Percentiles rank a stretch among this genome's conserved stretches.
Conservation (phyloP, 83 land plant species). For the Diphasiastrum complanatum region DNA sequence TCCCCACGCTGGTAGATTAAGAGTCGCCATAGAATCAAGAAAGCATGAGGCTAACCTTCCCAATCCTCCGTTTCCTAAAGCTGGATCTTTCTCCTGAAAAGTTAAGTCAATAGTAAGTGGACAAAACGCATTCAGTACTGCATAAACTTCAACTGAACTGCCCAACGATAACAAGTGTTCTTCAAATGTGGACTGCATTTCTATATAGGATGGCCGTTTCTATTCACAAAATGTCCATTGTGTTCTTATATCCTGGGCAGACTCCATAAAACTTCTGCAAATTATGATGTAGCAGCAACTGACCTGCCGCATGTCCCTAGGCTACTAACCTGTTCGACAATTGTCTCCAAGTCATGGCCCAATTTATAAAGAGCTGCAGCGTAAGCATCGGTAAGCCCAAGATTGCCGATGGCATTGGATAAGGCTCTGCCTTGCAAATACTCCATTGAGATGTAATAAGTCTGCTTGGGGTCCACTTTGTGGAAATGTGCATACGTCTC, state of each 20-base stretch:
- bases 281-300: background rate
- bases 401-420: conserved; percentile 86
- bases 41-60: conserved; percentile 96
- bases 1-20: conserved; percentile 96
- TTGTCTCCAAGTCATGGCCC: conserved; percentile 80
- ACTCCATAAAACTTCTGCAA: background rate
- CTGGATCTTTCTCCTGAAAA: conserved; percentile 71
- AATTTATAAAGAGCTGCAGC: conserved; percentile 72
- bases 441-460: conserved; percentile 91
- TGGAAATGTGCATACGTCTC: conserved; percentile 76
- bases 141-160: background rate
- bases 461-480: conserved; percentile 75
- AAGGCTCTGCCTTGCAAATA: conserved; percentile 85
- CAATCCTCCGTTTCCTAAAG: conserved; percentile 88
- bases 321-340: conserved; percentile 64
- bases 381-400: conserved; percentile 59
- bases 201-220: background rate
- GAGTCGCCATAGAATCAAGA: conserved; percentile 92
- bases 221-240: background rate
- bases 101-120: background rate
- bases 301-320: conserved; percentile 1
- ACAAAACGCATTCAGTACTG: background rate
- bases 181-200: background rate
- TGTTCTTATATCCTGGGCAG: background rate
- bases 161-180: background rate